Base-by-base conservation (phyloP, 1,284 basidiomycete species). In the Sphagnurus paluster region DNA sequence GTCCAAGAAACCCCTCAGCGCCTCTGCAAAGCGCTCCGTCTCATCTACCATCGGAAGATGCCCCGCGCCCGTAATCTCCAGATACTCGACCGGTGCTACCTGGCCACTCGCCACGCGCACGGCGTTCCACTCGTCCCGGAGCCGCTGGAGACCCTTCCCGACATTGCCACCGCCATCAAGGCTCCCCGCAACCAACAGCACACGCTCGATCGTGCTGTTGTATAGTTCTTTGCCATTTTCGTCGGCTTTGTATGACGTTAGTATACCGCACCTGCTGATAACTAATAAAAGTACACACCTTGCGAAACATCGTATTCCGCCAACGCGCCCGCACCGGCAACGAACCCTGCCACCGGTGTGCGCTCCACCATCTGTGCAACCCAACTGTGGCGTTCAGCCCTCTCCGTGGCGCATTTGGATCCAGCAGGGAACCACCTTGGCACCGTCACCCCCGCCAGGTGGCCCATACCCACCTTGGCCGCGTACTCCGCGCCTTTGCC, bases 11-110 rank as follows among this genome's bases (percentile, higher is more conserved):
- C 33, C 41, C 3, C 51, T 51, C 21, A 72, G 51, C 24, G 56
- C 54, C 14, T 59, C 55, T 58, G 64, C 69, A 48, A 71, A 77
- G 21, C 49, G 49, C 46, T 69, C 66, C 2, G 74, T 70, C 42
- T 66, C 61, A 54, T 78, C 76, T 6, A 77, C 59, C 75, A 78
- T 77, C 0, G 76, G 76, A 5, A 78, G 56, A 61, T 78, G 75
- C 0, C 76, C 75, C 0, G 72, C 63, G 8, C 58, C 58, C 16
- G 58, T 59, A 4, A 78, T 63, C 28, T 60, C 61, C n/a, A 56
- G 57, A 49, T 64, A 71, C 23, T 63, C 52, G 4, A 70, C 58
- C 23, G 56, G 47, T 14, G 53, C 57, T 5, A 35, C 47, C 2
- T 55, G 50, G 17, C 38, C 16, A n/a, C 50, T 50, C 14, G 55